Evolutionary conservation across 2,329 filamentous ascomycete species (phyloP).

Genomic region (Aspergillus sp.): DNA sequence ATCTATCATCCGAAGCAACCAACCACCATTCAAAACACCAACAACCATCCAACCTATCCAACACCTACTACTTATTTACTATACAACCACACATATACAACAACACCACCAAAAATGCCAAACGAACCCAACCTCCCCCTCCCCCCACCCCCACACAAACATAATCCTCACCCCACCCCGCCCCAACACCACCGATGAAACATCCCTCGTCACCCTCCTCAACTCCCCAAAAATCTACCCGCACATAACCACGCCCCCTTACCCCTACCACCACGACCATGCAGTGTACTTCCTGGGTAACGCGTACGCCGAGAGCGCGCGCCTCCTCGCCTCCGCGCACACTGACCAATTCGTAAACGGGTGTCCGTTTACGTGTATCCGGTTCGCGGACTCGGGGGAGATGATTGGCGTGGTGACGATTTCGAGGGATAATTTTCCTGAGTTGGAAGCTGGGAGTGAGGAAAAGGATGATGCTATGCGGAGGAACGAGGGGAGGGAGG

Average conservation of each 20-base stretch:
- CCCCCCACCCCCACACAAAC: slow-evolving; percentile 13
- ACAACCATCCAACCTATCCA: slow-evolving; percentile 6
- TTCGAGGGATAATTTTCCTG: slow-evolving; percentile 19
- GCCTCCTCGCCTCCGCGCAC: background rate
- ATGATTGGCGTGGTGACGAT: slow-evolving; percentile 21
- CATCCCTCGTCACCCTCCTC: slow-evolving; percentile 9
- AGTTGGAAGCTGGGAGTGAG: slow-evolving; percentile 11
- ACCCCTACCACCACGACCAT: slow-evolving; percentile 18
- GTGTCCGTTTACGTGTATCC: slow-evolving; percentile 19
- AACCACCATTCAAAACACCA: slow-evolving; percentile 1
- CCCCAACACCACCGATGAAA: slow-evolving; percentile 9
- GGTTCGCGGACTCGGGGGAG: slow-evolving; percentile 7
- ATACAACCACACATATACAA: too few species aligned
- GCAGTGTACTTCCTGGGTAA: slow-evolving; percentile 10
- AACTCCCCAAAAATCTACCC: slow-evolving; percentile 20
- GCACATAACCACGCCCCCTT: slow-evolving; percentile 19
- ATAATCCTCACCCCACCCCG: slow-evolving; percentile 24
- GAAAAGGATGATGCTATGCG: slow-evolving; percentile 10
- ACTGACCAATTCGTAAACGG: slow-evolving; percentile 7
- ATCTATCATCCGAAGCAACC: slow-evolving; percentile 10
- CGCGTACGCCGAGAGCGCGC: slow-evolving; percentile 1
- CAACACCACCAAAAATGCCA: too few species aligned
- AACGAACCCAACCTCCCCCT: slow-evolving; percentile 23
- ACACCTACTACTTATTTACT: too few species aligned
- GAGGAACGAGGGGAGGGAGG: slow-evolving; percentile 13